Evolutionary conservation across 345 rosid genomes (phyloP).

Genomic region (Euphorbia peplus): DNA sequence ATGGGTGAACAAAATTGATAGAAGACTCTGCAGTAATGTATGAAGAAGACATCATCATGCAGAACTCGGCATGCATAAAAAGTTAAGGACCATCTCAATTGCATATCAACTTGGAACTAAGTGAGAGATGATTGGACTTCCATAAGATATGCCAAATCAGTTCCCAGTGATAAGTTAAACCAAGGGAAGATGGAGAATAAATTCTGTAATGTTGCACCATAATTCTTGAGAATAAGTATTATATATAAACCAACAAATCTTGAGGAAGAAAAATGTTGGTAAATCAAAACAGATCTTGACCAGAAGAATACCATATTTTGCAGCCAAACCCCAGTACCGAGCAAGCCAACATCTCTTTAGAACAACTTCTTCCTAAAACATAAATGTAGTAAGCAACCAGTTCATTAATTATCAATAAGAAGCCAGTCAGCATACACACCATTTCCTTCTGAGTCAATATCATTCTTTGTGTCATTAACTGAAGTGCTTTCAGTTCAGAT

Average conservation of each 20-base stretch:
- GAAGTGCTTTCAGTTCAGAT: conserved; percentile 34
- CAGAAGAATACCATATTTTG: conserved; percentile 59
- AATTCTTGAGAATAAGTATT: conserved; percentile 9
- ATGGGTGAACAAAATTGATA: conserved; percentile 5
- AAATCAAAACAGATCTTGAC: conserved; percentile 8
- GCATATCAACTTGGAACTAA: not conserved
- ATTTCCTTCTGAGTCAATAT: conserved; percentile 35
- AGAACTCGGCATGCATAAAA: conserved; percentile 6
- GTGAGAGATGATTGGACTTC: not conserved
- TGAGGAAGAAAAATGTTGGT: not conserved
- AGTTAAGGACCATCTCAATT: conserved; percentile 9
- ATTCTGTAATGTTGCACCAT: not conserved
- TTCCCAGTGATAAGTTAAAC: not conserved
- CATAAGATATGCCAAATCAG: not conserved
- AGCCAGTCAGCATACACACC: conserved; percentile 17
- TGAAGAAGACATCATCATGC: conserved; percentile 4
- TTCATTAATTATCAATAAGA: conserved; percentile 5
- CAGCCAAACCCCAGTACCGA: conserved; percentile 93
- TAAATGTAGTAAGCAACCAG: conserved; percentile 17
- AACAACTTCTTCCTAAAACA: conserved; percentile 96
- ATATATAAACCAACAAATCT: not conserved
- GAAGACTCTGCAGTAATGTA: not conserved
- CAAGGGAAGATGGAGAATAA: not conserved
- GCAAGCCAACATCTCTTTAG: conserved; percentile 99
- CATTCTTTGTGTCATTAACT: conserved; percentile 35